phyloP scores from a whole-genome alignment of 2,329 filamentous ascomycete genomes.

The Neofusicoccum sp. region DNA sequence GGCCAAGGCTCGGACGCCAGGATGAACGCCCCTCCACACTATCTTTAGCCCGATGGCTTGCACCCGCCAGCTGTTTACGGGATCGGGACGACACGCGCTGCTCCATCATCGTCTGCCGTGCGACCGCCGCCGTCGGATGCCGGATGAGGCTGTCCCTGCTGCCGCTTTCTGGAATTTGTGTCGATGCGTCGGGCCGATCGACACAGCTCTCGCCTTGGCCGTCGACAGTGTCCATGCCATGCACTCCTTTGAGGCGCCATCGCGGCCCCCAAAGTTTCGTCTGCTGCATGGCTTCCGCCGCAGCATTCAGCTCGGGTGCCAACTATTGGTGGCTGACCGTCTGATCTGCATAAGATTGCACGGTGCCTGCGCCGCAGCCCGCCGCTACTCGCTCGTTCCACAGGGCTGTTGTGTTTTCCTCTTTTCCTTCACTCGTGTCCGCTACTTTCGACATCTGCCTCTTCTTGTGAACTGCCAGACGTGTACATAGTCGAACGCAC shows the following conservation, averaged over 20 bases:
- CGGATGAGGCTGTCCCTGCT: background rate
- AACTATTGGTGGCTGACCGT: background rate
- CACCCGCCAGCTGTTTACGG: background rate
- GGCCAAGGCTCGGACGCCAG: background rate
- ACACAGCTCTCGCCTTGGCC: background rate
- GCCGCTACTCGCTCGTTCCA: background rate
- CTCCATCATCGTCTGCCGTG: too few species aligned
- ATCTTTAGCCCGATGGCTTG: conserved; percentile 8
- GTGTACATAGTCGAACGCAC: too few species aligned
- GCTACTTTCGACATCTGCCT: too few species aligned
- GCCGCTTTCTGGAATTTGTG: too few species aligned
- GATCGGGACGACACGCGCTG: background rate
- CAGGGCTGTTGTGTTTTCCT: background rate
- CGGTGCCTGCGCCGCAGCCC: conserved; percentile 5
- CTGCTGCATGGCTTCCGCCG: background rate
- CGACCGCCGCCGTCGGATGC: background rate
- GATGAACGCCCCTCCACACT: background rate
- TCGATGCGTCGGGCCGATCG: too few species aligned
- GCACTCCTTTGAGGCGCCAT: background rate
- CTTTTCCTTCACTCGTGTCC: background rate
- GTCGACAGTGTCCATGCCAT: too few species aligned
- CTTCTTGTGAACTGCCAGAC: too few species aligned
- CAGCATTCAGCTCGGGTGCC: background rate
- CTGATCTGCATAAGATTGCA: background rate
- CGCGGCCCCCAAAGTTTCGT: background rate